phyloP scores from a whole-genome alignment of 2,329 filamentous ascomycete species.

The Paecilomyces formosus region DNA sequence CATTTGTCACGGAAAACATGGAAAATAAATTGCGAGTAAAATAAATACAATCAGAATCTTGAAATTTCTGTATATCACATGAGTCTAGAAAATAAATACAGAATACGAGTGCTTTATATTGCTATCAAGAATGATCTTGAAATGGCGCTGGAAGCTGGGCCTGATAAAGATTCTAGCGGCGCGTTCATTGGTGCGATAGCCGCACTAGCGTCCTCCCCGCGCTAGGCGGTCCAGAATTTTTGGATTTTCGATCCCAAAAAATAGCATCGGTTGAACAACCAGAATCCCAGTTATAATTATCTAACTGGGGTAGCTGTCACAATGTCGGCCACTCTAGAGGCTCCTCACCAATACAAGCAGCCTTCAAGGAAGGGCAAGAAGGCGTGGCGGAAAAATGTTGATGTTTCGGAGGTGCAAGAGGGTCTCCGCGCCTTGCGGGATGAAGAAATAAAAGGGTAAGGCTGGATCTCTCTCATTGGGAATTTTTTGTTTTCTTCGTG shows the following conservation, averaged over 20 bases:
- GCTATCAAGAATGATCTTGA: background rate
- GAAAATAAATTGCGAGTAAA: too few relatives aligned
- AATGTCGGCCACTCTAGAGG: conserved; percentile 35
- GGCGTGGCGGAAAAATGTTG: conserved; percentile 97
- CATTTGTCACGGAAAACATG: too few relatives aligned
- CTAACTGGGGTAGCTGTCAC: conserved; percentile 7
- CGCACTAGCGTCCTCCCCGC: conserved; percentile 18
- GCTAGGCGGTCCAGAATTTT: conserved; percentile 22
- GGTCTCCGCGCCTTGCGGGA: conserved; percentile 80
- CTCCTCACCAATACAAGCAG: conserved; percentile 77
- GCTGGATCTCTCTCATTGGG: conserved; percentile 1
- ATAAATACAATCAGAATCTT: too few relatives aligned
- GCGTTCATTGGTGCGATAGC: conserved; percentile 14
- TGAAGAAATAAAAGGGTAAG: conserved; percentile 81
- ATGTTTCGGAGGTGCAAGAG: conserved; percentile 75
- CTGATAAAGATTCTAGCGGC: background rate
- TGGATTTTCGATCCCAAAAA: conserved; percentile 11
- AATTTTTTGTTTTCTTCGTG: too few relatives aligned
- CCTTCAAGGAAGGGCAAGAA: conserved; percentile 96
- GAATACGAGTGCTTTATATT: background rate
- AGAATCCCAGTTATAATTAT: conserved; percentile 2
- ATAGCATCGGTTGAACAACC: conserved; percentile 8
- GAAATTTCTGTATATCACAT: too few relatives aligned
- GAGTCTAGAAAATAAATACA: background rate
- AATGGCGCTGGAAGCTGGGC: background rate